Evolutionary conservation across 202 grass and related monocot genomes (phyloP).

Genomic region (Panicum hallii): DNA sequence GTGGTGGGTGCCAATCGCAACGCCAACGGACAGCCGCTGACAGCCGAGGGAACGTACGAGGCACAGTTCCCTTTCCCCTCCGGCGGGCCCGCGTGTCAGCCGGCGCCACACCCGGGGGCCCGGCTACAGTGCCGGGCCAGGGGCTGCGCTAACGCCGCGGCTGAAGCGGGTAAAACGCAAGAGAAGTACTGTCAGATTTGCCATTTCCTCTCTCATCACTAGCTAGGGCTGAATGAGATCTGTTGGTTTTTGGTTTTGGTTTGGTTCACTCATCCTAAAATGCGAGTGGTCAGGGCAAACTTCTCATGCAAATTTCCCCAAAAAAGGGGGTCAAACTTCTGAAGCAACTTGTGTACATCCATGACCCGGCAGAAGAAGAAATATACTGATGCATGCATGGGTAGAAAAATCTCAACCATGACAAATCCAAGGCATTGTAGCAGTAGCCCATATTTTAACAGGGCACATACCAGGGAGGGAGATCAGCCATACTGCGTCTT

Average conservation of each 20-base stretch:
- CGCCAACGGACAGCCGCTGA: slow-evolving; percentile 34
- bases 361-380: background rate
- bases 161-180: background rate
- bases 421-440: background rate
- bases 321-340: background rate
- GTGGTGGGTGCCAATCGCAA: slow-evolving; percentile 26
- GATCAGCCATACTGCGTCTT: background rate
- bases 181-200: background rate
- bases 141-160: too few relatives aligned
- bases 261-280: too few relatives aligned
- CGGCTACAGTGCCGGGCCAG: background rate
- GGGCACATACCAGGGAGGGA: background rate
- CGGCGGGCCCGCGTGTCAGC: background rate
- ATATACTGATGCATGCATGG: background rate
- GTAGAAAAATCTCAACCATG: background rate
- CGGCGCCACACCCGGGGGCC: background rate
- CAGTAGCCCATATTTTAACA: background rate
- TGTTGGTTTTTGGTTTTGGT: too few relatives aligned
- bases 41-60: slow-evolving; percentile 6
- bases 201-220: background rate
- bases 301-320: too few relatives aligned
- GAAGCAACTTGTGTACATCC: background rate
- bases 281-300: too few relatives aligned
- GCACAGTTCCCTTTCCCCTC: background rate
- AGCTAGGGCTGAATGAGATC: too few relatives aligned